Percentiles rank a stretch among this genome's conserved stretches.
These are phyloP conservation scores for Hypoxylon fragiforme DNA, from an alignment of 495 filamentous ascomycete genomes.

Conservation along the genomic window DNA sequence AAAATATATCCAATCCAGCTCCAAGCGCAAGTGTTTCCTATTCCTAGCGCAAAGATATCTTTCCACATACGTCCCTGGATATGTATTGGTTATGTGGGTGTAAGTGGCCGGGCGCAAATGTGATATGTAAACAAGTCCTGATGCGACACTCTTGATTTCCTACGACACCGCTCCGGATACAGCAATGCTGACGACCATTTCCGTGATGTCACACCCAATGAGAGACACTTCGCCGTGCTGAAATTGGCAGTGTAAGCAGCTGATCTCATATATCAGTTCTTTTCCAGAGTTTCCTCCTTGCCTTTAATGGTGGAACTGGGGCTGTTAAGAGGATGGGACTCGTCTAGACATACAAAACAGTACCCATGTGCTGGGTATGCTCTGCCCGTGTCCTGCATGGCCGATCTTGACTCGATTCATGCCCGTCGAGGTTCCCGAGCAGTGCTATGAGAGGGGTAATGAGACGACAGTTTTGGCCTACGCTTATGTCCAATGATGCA, in stretches of 20 bases:
- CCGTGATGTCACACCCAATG: slow-evolving; percentile 24
- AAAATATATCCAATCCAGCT: slow-evolving; percentile 13
- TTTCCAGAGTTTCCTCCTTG: slow-evolving; percentile 19
- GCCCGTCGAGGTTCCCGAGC: slow-evolving; percentile 9
- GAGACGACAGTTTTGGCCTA: slow-evolving; percentile 24
- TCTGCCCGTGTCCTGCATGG: slow-evolving; percentile 29
- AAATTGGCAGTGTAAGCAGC: slow-evolving; percentile 30
- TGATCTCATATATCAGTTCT: slow-evolving; percentile 23
- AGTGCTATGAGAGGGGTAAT: background rate
- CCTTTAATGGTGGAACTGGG: slow-evolving; percentile 24
- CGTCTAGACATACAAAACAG: slow-evolving; percentile 11
- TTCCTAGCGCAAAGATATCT: slow-evolving; percentile 1
- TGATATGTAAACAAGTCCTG: background rate
- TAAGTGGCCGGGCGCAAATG: background rate
- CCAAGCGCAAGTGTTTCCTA: background rate
- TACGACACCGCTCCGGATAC: slow-evolving; percentile 19
- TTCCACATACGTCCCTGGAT: background rate
- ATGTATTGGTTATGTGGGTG: background rate
- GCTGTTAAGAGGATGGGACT: slow-evolving; percentile 25
- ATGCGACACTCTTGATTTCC: slow-evolving; percentile 3
- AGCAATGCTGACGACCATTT: slow-evolving; percentile 26
- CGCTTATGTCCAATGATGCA: slow-evolving; percentile 37
- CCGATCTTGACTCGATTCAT: slow-evolving; percentile 27
- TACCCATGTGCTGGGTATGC: too few species aligned
- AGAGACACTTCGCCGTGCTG: slow-evolving; percentile 17